These are phyloP conservation scores for Quercus bicolor DNA, from an alignment of 306 rosid species.

Conservation along the genomic window DNA sequence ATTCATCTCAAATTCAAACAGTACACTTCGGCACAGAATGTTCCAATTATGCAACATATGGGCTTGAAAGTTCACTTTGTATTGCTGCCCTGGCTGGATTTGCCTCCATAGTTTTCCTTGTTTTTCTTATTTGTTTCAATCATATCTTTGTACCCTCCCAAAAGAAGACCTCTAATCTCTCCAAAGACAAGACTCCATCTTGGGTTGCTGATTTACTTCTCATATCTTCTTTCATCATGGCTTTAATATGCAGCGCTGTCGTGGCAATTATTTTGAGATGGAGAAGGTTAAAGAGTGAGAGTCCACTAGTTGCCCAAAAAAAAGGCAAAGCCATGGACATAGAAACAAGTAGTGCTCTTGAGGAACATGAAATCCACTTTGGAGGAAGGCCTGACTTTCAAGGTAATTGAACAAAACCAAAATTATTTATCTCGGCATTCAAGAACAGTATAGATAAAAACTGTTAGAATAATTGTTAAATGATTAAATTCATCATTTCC, in stretches of 20 bases:
- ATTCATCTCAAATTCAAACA: conserved; percentile 43
- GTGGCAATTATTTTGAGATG: conserved; percentile 51
- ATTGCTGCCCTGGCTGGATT: conserved; percentile 63
- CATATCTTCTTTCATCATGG: conserved; percentile 48
- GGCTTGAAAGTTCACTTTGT: conserved; percentile 55
- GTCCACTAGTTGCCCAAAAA: conserved; percentile 20
- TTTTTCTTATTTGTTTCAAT: conserved; percentile 48
- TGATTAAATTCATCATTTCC: too few relatives aligned
- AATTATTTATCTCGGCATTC: neutral
- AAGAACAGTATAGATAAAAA: neutral
- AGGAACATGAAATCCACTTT: conserved; percentile 72
- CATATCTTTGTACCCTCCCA: conserved; percentile 44
- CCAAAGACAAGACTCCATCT: conserved; percentile 56
- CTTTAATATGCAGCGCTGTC: conserved; percentile 40
- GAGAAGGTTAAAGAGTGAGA: conserved; percentile 58
- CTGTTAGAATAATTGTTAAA: too few relatives aligned
- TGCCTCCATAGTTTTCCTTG: conserved; percentile 47
- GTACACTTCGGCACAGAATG: conserved; percentile 39
- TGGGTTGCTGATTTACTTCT: conserved; percentile 60
- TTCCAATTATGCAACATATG: conserved; percentile 47
- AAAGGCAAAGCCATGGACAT: conserved; percentile 35
- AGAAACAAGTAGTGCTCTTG: conserved; percentile 46
- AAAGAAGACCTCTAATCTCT: conserved; percentile 30
- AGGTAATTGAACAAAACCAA: conserved; percentile 34
- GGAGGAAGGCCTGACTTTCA: conserved; percentile 74